phyloP scores from a whole-genome alignment of 768 basidiomycete species.

The Boletus vinaceobasis region DNA sequence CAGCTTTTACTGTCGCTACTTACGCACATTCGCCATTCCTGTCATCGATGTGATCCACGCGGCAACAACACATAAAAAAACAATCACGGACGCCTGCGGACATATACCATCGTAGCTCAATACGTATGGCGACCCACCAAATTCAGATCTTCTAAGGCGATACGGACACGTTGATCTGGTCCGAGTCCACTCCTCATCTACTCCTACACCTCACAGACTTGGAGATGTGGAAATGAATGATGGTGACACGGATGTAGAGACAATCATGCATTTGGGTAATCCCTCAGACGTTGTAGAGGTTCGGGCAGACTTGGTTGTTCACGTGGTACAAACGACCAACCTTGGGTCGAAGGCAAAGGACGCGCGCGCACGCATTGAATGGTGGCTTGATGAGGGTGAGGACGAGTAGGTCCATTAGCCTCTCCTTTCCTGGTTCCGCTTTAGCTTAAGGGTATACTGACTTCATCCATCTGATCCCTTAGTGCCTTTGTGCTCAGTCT shows the following conservation, averaged over 20 bases:
- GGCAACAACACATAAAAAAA: background rate
- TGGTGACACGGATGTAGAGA: conserved; percentile 16
- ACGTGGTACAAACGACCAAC: conserved; percentile 27
- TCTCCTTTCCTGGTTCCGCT: background rate
- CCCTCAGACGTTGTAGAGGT: conserved; percentile 80
- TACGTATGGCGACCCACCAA: conserved; percentile 92
- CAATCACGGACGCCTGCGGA: background rate
- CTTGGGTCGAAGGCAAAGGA: conserved; percentile 12
- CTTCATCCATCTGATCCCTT: background rate
- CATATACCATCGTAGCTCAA: conserved; percentile 62
- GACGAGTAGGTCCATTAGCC: conserved; percentile 65
- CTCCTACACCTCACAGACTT: background rate
- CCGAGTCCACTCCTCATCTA: conserved; percentile 41
- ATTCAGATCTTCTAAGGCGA: conserved; percentile 87
- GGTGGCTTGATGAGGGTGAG: conserved; percentile 88
- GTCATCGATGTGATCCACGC: background rate
- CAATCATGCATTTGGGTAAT: conserved; percentile 46
- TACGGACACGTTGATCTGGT: conserved; percentile 91
- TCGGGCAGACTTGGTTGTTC: conserved; percentile 64
- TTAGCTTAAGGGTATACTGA: background rate
- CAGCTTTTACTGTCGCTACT: background rate
- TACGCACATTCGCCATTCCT: background rate
- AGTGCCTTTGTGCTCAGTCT: conserved; percentile 10
- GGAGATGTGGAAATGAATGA: conserved; percentile 15
- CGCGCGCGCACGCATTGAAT: conserved; percentile 60